Conservation (phyloP, 352 stramenopile genomes). For the Pythium folliculosum region DNA sequence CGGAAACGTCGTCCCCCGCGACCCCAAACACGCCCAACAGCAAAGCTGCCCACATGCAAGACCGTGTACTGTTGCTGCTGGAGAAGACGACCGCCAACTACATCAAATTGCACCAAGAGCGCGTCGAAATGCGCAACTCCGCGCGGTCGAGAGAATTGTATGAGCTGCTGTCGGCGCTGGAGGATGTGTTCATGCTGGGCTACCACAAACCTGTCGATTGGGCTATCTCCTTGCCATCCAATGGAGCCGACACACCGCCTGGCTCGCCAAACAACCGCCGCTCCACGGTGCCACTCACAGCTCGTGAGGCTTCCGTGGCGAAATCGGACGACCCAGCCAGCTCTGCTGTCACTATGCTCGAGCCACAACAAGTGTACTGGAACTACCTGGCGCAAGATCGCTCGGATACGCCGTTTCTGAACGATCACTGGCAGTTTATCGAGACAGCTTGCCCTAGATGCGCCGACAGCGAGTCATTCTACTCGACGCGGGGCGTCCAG, state of each 20-base stretch:
- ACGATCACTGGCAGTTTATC: conserved; percentile 68
- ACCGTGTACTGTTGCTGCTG: conserved; percentile 55
- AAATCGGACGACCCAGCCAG: neutral
- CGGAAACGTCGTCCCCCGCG: neutral
- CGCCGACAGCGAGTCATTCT: conserved; percentile 55
- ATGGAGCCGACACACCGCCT: conserved; percentile 15
- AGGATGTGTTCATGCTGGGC: conserved; percentile 72
- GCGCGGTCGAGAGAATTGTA: conserved; percentile 65
- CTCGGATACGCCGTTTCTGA: conserved; percentile 45
- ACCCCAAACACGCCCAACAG: neutral
- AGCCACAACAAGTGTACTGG: conserved; percentile 61
- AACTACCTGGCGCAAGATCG: conserved; percentile 63
- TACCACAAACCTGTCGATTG: conserved; percentile 35
- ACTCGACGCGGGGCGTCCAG: conserved; percentile 71
- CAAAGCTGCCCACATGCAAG: conserved; percentile 33
- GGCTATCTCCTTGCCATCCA: neutral
- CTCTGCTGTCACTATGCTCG: conserved; percentile 6
- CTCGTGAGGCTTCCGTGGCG: neutral
- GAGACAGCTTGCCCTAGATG: conserved; percentile 51
- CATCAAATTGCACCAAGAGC: conserved; percentile 58
- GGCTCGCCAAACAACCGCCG: conserved; percentile 7
- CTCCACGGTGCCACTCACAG: neutral
- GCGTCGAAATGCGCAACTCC: conserved; percentile 66
- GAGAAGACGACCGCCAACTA: conserved; percentile 64
- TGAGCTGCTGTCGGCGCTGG: conserved; percentile 65